Base-by-base conservation (phyloP, 2,329 filamentous ascomycete species). In the Microcera coccophila region DNA sequence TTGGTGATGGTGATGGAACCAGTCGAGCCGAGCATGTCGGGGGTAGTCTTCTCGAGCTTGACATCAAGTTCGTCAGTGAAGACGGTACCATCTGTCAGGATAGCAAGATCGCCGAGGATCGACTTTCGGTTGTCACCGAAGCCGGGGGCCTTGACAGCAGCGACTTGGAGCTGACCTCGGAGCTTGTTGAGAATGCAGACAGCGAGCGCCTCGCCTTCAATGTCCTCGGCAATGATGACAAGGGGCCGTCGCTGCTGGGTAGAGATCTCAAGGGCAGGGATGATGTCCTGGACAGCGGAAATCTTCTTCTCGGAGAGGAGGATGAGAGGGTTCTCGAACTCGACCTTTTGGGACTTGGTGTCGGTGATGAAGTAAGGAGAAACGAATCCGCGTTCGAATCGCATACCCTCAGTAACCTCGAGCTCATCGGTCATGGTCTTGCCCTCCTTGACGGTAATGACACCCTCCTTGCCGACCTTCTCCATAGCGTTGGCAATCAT, bases 121-220 rank as follows among this genome's bases (percentile, higher is more conserved):
- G 89, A 96, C 85, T 98, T 98, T 76, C 93, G 87, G 87, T 98
- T 98, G 79, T 98, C 93, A 72, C 93, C 93, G 69, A 98, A 98
- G 70, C 93, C 93, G 54, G 93, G 93, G 42, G 93, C 93, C 86
- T 98, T 98, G 74, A 98, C 90, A 51, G 91, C 93, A 53, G 89
- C 91, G 52, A 98, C 93, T 75, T 98, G 91, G 62, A 98, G 87
- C 78, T 98, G 93, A 50, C 93, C 93, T 73, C 93, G 93, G 70
- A 98, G 90, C 84, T 98, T 98, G 87, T 98, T 98, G 64, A 98
- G 82, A 62, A 98, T 97, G 79, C 93, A 97, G 68, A 98, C 91
- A 54, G 93, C 93, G 50, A 98, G 84, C 65, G 93, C 93, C 78
- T 98, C 93, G 55, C 93, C 93, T 59, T 98, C 93, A 65, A 98